These are phyloP conservation scores for Naganishia sp. DNA, from an alignment of 1,284 basidiomycete species.

Conservation along the genomic window DNA sequence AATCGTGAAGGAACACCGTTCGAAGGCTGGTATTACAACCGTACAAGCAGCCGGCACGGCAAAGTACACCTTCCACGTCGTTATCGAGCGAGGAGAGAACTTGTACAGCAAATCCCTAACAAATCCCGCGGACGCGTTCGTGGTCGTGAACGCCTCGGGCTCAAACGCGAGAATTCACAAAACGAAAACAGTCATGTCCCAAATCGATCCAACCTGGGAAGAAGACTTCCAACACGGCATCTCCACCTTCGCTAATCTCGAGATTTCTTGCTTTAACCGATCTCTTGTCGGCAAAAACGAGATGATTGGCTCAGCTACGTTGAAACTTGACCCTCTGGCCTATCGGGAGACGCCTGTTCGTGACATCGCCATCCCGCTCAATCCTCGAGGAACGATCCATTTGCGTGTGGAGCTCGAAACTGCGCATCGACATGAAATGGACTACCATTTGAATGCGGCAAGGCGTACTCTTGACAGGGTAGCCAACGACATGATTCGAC, in stretches of 20 bases:
- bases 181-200: conserved; percentile 48
- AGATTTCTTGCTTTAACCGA: conserved; percentile 47
- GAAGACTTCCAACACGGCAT: conserved; percentile 48
- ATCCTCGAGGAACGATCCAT: conserved; percentile 46
- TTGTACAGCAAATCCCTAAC: conserved; percentile 40
- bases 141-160: conserved; percentile 42
- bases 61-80: conserved; percentile 45
- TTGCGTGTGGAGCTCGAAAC: conserved; percentile 50
- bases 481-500: conserved; percentile 46
- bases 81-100: conserved; percentile 46
- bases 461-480: conserved; percentile 43
- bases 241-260: conserved; percentile 41
- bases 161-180: conserved; percentile 48
- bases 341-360: conserved; percentile 40
- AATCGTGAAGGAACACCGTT: conserved; percentile 42
- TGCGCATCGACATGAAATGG: conserved; percentile 48
- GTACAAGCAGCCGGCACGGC: conserved; percentile 16
- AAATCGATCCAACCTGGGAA: conserved; percentile 51
- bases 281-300: conserved; percentile 53
- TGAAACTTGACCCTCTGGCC: conserved; percentile 47
- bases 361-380: conserved; percentile 48
- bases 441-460: conserved; percentile 45
- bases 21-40: conserved; percentile 16
- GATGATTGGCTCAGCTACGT: conserved; percentile 41
- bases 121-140: conserved; percentile 50